Percentiles rank a stretch among this genome's conserved stretches.
phyloP scores from a whole-genome alignment of 257 asterid species.

The Solanum pennellii region DNA sequence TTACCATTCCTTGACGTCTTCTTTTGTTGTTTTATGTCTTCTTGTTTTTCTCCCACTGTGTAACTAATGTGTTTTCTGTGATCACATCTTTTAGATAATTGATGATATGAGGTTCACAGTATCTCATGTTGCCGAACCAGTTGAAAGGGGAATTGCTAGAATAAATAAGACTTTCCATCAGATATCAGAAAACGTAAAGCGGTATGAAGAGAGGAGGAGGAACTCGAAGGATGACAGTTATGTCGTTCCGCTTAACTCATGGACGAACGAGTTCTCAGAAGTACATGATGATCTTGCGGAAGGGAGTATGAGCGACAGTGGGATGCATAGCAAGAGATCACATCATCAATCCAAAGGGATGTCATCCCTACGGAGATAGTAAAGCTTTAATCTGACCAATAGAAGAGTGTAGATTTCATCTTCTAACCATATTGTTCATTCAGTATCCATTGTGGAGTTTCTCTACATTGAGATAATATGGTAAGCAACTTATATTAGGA shows the following conservation, averaged over 20 bases:
- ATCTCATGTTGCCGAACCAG: constrained; percentile 87
- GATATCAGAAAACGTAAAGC: constrained; percentile 87
- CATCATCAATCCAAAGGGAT: constrained; percentile 27
- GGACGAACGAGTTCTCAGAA: constrained; percentile 59
- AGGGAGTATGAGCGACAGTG: constrained; percentile 78
- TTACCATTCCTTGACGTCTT: neutral
- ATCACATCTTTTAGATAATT: constrained; percentile 39
- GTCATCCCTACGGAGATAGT: constrained; percentile 29
- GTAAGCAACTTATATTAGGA: neutral
- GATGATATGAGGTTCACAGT: constrained; percentile 98
- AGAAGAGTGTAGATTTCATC: neutral
- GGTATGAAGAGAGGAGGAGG: constrained; percentile 50
- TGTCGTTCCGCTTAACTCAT: constrained; percentile 65
- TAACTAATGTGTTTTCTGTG: neutral
- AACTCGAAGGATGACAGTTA: constrained; percentile 70
- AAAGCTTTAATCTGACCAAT: constrained; percentile 19
- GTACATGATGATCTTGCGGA: constrained; percentile 47
- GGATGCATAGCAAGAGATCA: constrained; percentile 37
- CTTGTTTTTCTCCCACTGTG: neutral
- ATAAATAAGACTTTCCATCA: constrained; percentile 73
- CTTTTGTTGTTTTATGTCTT: neutral
- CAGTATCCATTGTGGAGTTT: neutral
- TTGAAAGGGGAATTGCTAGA: constrained; percentile 86
- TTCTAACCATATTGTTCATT: neutral
- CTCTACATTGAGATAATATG: neutral